These are phyloP conservation scores for Rosa rugosa DNA, from an alignment of 306 rosid genomes.

Conservation along the genomic window DNA sequence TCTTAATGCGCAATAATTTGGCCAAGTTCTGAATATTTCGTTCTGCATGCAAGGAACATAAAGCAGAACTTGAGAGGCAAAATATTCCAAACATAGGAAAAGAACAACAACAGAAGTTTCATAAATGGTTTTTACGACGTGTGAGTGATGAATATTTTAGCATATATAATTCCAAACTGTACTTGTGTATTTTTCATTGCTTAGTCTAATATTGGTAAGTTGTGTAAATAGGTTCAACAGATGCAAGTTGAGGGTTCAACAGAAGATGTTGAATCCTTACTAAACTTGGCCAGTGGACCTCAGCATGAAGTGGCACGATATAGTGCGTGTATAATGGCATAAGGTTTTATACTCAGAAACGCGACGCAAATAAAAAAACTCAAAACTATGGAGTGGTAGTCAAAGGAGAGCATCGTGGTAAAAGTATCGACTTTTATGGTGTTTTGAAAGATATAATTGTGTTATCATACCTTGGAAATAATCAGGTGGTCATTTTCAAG, in stretches of 20 bases:
- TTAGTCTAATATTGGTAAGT: not conserved
- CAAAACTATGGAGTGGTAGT: constrained; percentile 1
- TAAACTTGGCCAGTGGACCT: not conserved
- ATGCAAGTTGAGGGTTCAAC: not conserved
- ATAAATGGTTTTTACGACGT: not conserved
- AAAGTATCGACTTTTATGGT: not conserved
- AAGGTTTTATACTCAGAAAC: not conserved
- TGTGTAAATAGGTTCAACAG: not conserved
- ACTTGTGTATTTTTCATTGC: too few species aligned
- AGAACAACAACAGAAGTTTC: not conserved
- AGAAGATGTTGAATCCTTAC: not conserved
- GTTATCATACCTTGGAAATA: not conserved
- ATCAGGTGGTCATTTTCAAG: not conserved
- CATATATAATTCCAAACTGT: not conserved
- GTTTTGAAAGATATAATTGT: not conserved
- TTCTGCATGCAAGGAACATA: not conserved
- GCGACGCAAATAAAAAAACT: not conserved
- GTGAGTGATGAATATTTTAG: not conserved
- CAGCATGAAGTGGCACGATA: too few species aligned
- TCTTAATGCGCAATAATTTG: not conserved
- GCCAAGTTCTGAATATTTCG: not conserved
- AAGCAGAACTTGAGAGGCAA: not conserved
- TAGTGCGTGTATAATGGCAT: not conserved
- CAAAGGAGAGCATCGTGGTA: not conserved
- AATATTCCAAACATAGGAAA: not conserved